Evolutionary conservation across 2,329 filamentous ascomycete species (phyloP).

Genomic region (Trichoderma sp.): DNA sequence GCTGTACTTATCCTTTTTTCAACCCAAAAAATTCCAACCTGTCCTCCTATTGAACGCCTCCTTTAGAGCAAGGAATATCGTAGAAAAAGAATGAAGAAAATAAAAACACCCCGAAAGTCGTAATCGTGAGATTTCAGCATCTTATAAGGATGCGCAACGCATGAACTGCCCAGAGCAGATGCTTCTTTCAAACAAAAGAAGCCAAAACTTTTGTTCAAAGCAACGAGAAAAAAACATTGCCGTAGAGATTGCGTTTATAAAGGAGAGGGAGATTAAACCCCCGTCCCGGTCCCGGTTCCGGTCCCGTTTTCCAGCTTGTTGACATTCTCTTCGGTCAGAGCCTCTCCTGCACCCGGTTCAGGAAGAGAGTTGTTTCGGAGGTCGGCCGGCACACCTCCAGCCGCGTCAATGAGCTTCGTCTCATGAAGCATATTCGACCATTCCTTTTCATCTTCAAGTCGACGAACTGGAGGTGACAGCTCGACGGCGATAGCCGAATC

Average conservation of each 20-base stretch:
- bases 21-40: background rate
- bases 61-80: background rate
- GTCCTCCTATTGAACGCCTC: constrained; percentile 13
- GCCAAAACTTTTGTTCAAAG: constrained; percentile 3
- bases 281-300: constrained; percentile 17
- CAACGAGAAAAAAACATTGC: background rate
- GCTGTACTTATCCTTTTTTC: background rate
- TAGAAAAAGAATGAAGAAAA: background rate
- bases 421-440: constrained; percentile 48
- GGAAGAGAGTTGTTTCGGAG: constrained; percentile 39
- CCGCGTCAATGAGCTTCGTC: constrained; percentile 50
- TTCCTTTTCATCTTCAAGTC: constrained; percentile 42
- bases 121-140: constrained; percentile 17
- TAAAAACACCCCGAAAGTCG: background rate
- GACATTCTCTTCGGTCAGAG: constrained; percentile 56
- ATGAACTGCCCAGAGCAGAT: background rate
- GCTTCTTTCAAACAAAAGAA: background rate
- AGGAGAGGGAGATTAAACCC: background rate
- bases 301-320: constrained; percentile 47
- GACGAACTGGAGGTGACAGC: constrained; percentile 36
- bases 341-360: constrained; percentile 42
- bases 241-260: background rate
- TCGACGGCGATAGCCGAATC: constrained; percentile 38
- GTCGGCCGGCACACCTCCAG: constrained; percentile 38
- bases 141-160: background rate